Percentiles rank a stretch among this genome's conserved stretches.
Evolutionary conservation across 306 rosid species (phyloP).

Genomic region (Medicago arabica): DNA sequence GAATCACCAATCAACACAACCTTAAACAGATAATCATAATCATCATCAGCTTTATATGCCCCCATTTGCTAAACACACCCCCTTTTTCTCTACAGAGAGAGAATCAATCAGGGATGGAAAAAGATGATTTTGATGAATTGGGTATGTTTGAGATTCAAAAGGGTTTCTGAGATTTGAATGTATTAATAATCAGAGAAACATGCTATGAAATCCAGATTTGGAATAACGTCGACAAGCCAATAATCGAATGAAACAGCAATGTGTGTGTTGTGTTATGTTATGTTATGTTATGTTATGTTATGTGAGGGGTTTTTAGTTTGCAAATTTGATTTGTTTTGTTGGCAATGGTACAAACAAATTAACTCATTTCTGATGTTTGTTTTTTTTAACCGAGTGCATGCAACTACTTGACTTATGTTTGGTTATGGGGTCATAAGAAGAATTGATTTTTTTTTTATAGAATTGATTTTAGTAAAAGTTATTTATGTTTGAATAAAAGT

Average conservation of each 20-base stretch:
- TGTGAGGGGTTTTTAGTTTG: conserved; percentile 32
- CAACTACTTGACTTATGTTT: no score
- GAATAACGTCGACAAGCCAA: conserved; percentile 32
- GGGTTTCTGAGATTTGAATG: conserved; percentile 30
- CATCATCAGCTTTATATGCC: conserved; percentile 80
- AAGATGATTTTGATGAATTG: neutral
- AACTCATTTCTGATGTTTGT: no score
- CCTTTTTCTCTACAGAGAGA: conserved; percentile 21
- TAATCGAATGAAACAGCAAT: conserved; percentile 32
- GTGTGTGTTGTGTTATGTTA: conserved; percentile 5
- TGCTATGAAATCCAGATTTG: conserved; percentile 29
- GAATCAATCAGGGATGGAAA: conserved; percentile 33
- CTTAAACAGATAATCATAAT: conserved; percentile 85
- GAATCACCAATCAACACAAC: conserved; percentile 88
- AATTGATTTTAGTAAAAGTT: no score
- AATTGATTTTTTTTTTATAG: no score
- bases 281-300: no score
- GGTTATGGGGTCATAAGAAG: no score
- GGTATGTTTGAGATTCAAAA: conserved; percentile 16
- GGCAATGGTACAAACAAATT: neutral
- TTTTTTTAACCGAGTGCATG: no score
- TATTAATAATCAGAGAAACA: conserved; percentile 12
- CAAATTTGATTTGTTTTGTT: neutral
- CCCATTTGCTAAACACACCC: conserved; percentile 58
- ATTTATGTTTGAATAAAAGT: no score